Conservation (phyloP, 108 stramenopile genomes). For the Conticribra guillardii region DNA sequence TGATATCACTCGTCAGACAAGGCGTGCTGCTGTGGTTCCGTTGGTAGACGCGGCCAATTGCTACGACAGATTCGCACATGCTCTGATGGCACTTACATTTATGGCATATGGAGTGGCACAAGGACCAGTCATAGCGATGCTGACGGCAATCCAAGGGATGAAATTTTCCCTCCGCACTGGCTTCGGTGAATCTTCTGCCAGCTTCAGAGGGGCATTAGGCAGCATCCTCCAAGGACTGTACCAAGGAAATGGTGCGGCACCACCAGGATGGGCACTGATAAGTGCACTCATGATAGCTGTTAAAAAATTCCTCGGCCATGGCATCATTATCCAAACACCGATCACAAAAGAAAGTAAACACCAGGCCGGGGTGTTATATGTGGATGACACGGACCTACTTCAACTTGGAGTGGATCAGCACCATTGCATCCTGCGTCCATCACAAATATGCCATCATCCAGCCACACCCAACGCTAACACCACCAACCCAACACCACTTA, state of each 20-base stretch:
- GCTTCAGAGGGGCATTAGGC: neutral
- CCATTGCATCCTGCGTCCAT: too few species aligned
- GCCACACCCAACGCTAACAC: too few species aligned
- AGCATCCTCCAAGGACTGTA: constrained; percentile 23
- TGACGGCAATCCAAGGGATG: constrained; percentile 21
- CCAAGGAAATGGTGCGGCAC: constrained; percentile 34
- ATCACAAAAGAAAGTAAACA: neutral
- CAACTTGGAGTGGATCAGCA: neutral
- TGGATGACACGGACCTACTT: constrained; percentile 19
- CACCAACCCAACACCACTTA: too few species aligned
- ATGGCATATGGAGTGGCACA: neutral
- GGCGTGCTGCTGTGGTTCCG: constrained; percentile 1
- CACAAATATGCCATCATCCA: too few species aligned
- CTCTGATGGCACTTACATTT: constrained; percentile 5
- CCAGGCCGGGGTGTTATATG: constrained; percentile 15
- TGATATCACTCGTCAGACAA: constrained; percentile 6
- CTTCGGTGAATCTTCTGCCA: constrained; percentile 23
- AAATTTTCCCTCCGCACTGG: constrained; percentile 31
- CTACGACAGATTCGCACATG: constrained; percentile 24
- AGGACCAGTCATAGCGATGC: constrained; percentile 5
- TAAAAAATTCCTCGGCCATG: constrained; percentile 9
- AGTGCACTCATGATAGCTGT: constrained; percentile 5
- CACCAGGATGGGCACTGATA: constrained; percentile 16
- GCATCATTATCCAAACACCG: neutral
- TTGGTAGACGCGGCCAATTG: constrained; percentile 10